Percentiles rank a stretch among this genome's conserved stretches.
These are phyloP conservation scores for Penicillium flavigenum DNA, from an alignment of 495 filamentous ascomycete species.

Conservation along the genomic window DNA sequence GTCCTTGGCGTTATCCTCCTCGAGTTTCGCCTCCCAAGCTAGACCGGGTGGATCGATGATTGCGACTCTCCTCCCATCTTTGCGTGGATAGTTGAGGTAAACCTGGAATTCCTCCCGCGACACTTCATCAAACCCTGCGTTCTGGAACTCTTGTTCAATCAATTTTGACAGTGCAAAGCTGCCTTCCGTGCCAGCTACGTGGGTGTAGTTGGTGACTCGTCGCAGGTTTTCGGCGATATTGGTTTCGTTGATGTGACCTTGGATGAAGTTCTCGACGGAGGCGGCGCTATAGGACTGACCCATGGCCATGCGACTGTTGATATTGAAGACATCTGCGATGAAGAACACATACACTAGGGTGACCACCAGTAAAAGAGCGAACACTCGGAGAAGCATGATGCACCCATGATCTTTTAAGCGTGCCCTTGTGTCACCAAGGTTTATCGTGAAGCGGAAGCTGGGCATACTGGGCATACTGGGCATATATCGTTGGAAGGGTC, in stretches of 20 bases:
- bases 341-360: conserved; percentile 79
- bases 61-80: conserved; percentile 73
- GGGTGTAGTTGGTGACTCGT: conserved; percentile 74
- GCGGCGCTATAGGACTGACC: conserved; percentile 51
- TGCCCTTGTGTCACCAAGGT: conserved; percentile 31
- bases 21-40: conserved; percentile 79
- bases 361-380: conserved; percentile 72
- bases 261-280: conserved; percentile 68
- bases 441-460: conserved; percentile 36
- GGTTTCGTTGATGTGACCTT: conserved; percentile 63
- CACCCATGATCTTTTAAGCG: conserved; percentile 44
- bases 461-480: conserved; percentile 20
- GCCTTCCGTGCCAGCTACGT: conserved; percentile 88
- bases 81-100: conserved; percentile 87
- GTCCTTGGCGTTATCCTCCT: conserved; percentile 71
- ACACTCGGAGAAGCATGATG: conserved; percentile 66
- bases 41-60: conserved; percentile 70
- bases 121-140: conserved; percentile 69
- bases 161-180: conserved; percentile 80
- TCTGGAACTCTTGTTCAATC: conserved; percentile 69
- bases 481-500: conserved; percentile 53
- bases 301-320: conserved; percentile 44
- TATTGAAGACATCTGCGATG: conserved; percentile 72
- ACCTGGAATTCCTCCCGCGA: conserved; percentile 74
- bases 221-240: conserved; percentile 68